Percentiles rank a stretch among this genome's conserved stretches.
phyloP scores from a whole-genome alignment of 495 filamentous ascomycete species.

The Astrothelium macrocarpum region DNA sequence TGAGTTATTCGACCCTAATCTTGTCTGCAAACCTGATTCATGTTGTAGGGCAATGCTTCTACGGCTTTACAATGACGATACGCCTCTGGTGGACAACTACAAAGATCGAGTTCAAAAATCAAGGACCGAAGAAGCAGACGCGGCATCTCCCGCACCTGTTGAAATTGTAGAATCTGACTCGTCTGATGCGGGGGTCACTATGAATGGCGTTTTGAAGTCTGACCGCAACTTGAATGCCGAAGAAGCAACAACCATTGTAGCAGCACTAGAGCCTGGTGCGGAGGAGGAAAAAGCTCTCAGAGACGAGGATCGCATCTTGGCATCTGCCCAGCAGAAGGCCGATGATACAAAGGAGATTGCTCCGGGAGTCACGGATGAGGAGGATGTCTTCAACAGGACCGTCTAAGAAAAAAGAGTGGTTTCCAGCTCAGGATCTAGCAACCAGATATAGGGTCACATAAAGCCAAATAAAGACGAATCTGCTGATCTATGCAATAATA shows the following conservation, averaged over 20 bases:
- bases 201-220: not conserved
- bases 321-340: conserved; percentile 4
- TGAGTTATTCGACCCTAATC: conserved; percentile 8
- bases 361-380: conserved; percentile 12
- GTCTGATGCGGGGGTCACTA: not conserved
- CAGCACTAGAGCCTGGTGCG: not conserved
- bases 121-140: not conserved
- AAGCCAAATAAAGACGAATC: not conserved
- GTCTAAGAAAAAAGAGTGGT: not conserved
- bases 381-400: conserved; percentile 12
- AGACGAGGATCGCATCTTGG: conserved; percentile 9
- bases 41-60: conserved; percentile 63
- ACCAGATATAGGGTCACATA: not conserved
- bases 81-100: conserved; percentile 48
- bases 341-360: conserved; percentile 10
- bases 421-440: not conserved
- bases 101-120: conserved; percentile 15
- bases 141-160: not conserved
- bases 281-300: not conserved
- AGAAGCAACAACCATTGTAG: conserved; percentile 4
- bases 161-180: not conserved
- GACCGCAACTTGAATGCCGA: not conserved
- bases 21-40: conserved; percentile 14
- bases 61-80: conserved; percentile 77
- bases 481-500: too few species aligned